Base-by-base conservation (phyloP, 345 rosid species). In the Eucalyptus sp. region DNA sequence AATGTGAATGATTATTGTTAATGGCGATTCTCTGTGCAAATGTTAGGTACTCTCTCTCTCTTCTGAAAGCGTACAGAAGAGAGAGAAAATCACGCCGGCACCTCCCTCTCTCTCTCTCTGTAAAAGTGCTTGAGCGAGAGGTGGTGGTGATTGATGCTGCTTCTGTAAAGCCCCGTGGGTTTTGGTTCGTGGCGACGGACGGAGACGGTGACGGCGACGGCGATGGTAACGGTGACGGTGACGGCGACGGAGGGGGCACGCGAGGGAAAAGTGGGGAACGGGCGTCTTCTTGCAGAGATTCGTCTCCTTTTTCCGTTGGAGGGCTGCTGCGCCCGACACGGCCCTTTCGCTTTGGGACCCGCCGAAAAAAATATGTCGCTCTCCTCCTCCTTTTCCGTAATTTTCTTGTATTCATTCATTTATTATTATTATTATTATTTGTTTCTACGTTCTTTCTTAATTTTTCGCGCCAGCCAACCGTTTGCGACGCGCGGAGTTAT, bases 341-440 rank as follows among this genome's bases (percentile, higher is more conserved):
- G 37, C 31, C 85, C 88, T 62, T 90, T 89, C 56, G 71, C 48
- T 37, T 66, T 27, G 92, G 94, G 91, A 85, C 89, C 94, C 87
- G 27, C 64, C 11, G 7, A 25, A 24, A 8, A 56, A 56, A 24
- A 24, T 22, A 0, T 33, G 54, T 14, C 5, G 25, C 29, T n/a
- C 33, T 49, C 20, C 43, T 20, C 41, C 44, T 56, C 20, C 84
- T 24, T 54, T 62, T 62, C 17, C 52, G 43, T 44, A 50, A 25
- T 51, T 50, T 50, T 22, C 43, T 50, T 14, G 12, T 31, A 56
- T 56, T 25, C 29, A 1, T 56, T 56, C 29, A 56, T 56, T 56
- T 24, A 56, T 56, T 22, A 24, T 56, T 4, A 7, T 54, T n/a
- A n/a, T n/a, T n/a, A n/a, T 8, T 27, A 18, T 24, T 4, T 7